Conservation (phyloP, 1,284 basidiomycete genomes). For the Macrocybe sp. region DNA sequence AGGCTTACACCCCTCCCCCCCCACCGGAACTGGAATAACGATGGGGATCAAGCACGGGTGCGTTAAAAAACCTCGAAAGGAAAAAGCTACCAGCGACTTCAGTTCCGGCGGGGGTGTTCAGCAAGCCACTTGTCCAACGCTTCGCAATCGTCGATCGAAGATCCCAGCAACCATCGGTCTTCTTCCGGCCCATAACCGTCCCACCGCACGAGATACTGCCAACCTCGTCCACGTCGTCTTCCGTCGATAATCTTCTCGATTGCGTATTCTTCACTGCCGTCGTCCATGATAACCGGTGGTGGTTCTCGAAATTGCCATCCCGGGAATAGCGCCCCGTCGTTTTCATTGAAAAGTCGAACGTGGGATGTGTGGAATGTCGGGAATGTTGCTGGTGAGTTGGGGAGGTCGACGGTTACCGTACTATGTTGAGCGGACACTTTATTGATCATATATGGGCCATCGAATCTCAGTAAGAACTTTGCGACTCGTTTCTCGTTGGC, state of each 20-base stretch:
- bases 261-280: constrained; percentile 17
- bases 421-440: constrained; percentile 15
- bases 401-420: constrained; percentile 18
- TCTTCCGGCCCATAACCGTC: constrained; percentile 16
- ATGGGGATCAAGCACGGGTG: no score
- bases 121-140: constrained; percentile 22
- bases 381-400: constrained; percentile 12
- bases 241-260: constrained; percentile 23
- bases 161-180: constrained; percentile 18
- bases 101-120: no score
- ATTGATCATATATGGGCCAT: constrained; percentile 18
- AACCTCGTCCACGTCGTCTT: constrained; percentile 10
- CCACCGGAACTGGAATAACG: no score
- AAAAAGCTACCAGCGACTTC: no score
- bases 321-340: constrained; percentile 13
- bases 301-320: not conserved
- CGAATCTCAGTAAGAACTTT: constrained; percentile 23
- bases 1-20: no score
- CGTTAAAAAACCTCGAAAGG: no score
- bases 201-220: constrained; percentile 17
- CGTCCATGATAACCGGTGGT: constrained; percentile 1
- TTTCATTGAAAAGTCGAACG: constrained; percentile 7
- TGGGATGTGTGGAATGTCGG: constrained; percentile 21
- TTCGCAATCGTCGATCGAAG: constrained; percentile 15
- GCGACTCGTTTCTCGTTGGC: constrained; percentile 14